Evolutionary conservation across 495 filamentous ascomycete species (phyloP).

Genomic region (Daldinia loculata): DNA sequence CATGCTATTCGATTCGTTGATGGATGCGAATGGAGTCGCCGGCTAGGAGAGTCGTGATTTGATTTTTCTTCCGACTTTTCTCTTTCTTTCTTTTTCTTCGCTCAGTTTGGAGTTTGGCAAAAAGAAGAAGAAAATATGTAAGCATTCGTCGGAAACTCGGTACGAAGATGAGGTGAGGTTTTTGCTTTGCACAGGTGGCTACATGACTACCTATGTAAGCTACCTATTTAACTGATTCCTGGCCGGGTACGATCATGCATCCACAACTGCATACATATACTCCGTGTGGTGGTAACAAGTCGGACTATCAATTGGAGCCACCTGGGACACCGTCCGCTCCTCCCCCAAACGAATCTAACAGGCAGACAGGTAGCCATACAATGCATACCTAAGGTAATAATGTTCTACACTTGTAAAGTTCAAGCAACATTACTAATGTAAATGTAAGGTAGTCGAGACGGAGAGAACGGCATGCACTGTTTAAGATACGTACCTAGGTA

Average conservation of each 20-base stretch:
- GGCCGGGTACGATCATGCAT: slow-evolving; percentile 12
- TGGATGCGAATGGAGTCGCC: neutral
- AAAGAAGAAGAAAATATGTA: neutral
- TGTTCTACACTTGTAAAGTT: neutral
- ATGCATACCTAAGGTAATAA: neutral
- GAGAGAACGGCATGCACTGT: neutral
- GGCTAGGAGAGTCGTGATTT: neutral
- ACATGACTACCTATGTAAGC: slow-evolving; percentile 5
- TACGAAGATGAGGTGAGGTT: slow-evolving; percentile 16
- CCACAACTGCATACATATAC: neutral
- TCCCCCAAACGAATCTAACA: slow-evolving; percentile 5
- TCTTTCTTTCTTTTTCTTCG: slow-evolving; percentile 1
- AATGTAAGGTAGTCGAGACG: neutral
- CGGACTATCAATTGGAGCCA: slow-evolving; percentile 26
- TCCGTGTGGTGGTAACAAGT: slow-evolving; percentile 23
- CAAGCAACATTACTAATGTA: neutral
- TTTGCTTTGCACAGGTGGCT: slow-evolving; percentile 21
- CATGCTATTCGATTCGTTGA: slow-evolving; percentile 6
- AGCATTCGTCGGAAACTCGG: neutral
- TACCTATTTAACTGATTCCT: slow-evolving; percentile 25
- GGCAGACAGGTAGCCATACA: neutral
- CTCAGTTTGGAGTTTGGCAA: neutral
- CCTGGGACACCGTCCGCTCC: slow-evolving; percentile 8
- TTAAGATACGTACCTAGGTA: neutral
- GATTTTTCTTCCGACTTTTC: neutral